These are phyloP conservation scores for Aristolochia californica DNA, from an alignment of 164 flowering plant species.

Conservation along the genomic window DNA sequence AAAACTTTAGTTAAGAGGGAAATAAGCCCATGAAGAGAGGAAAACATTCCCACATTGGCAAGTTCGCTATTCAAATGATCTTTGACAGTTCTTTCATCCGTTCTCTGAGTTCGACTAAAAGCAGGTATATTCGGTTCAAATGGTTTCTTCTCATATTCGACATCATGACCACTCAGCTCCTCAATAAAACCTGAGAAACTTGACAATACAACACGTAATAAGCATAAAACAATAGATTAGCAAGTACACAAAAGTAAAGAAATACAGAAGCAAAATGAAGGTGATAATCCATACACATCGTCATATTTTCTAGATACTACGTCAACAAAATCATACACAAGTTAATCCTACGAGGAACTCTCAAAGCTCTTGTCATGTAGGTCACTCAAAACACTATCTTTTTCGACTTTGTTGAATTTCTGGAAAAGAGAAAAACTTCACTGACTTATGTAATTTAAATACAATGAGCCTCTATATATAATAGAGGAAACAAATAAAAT, in stretches of 20 bases:
- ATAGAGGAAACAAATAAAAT: too few species aligned
- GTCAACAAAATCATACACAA: too few species aligned
- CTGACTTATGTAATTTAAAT: too few species aligned
- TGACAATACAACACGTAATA: slow-evolving; percentile 49
- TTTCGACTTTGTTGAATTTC: too few species aligned
- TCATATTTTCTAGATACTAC: too few species aligned
- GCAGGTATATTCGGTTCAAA: slow-evolving; percentile 23
- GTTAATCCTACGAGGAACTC: too few species aligned
- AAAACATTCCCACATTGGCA: slow-evolving; percentile 27
- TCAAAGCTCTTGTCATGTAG: too few species aligned
- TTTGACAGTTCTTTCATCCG: slow-evolving; percentile 18
- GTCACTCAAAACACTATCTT: too few species aligned
- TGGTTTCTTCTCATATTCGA: slow-evolving; percentile 26
- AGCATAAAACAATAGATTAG: slow-evolving; percentile 17
- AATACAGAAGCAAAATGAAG: background rate
- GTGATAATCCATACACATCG: too few species aligned
- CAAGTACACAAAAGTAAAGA: background rate
- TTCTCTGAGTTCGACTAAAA: slow-evolving; percentile 23
- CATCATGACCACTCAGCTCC: slow-evolving; percentile 30
- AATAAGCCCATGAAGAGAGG: background rate
- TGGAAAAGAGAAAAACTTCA: too few species aligned
- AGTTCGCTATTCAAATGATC: slow-evolving; percentile 20
- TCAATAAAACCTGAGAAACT: slow-evolving; percentile 83
- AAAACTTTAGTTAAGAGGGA: too few species aligned
- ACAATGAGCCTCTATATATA: too few species aligned